Evolutionary conservation across 305 asterid genomes (phyloP).

Genomic region (Solanum aculeatissimum): DNA sequence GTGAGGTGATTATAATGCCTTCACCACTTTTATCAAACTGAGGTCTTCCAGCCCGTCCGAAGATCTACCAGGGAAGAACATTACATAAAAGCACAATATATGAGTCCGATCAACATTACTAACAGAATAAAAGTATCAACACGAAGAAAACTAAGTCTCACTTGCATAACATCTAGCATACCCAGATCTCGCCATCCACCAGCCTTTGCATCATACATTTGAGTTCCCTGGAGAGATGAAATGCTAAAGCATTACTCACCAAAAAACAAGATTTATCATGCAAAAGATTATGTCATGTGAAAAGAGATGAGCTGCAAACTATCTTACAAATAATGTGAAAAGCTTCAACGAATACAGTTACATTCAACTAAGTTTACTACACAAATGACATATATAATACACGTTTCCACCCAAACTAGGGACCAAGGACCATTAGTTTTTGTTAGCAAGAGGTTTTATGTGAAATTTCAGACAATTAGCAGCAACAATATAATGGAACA

Average conservation of each 20-base stretch:
- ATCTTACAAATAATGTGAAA: background rate
- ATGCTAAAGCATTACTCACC: slow-evolving; percentile 16
- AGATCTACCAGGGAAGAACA: slow-evolving; percentile 47
- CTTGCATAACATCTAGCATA: slow-evolving; percentile 99
- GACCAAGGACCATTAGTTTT: background rate
- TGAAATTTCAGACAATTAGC: background rate
- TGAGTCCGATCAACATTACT: background rate
- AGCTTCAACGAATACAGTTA: background rate
- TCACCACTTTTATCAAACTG: slow-evolving; percentile 99
- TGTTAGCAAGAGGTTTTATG: background rate
- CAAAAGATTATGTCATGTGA: background rate
- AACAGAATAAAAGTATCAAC: background rate
- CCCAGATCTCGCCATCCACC: slow-evolving; percentile 99
- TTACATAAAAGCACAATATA: slow-evolving; percentile 3
- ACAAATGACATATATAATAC: background rate
- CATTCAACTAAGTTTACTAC: background rate
- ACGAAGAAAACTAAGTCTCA: slow-evolving; percentile 12
- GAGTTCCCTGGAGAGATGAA: slow-evolving; percentile 66
- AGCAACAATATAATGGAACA: background rate
- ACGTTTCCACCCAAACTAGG: background rate
- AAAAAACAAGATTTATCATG: background rate
- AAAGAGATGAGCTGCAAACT: background rate
- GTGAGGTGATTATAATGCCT: slow-evolving; percentile 91
- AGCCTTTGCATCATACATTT: slow-evolving; percentile 95
- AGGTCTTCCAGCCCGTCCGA: slow-evolving; percentile 99